phyloP scores from a whole-genome alignment of 352 stramenopile species.

The Globisporangium takayamanum region DNA sequence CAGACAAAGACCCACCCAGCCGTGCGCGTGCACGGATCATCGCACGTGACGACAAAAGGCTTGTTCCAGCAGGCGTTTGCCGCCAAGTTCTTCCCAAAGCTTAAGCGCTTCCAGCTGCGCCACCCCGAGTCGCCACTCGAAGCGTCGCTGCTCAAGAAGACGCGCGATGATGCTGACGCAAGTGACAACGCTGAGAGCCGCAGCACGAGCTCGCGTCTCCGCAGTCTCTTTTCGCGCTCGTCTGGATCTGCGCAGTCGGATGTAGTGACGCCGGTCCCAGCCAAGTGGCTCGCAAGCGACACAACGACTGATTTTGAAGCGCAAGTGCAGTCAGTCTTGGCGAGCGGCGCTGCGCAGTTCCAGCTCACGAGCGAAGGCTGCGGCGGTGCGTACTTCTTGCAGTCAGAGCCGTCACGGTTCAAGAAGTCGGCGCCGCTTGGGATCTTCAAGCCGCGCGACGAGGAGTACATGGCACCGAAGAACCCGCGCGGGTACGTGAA shows the following conservation, averaged over 20 bases:
- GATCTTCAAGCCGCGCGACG: constrained; percentile 98
- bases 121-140: constrained; percentile 2
- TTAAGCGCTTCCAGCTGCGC: constrained; percentile 9
- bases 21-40: background rate
- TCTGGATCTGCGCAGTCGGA: background rate
- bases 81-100: constrained; percentile 6
- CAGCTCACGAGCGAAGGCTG: constrained; percentile 74
- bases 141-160: background rate
- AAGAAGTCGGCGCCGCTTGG: constrained; percentile 35
- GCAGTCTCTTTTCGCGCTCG: constrained; percentile 2
- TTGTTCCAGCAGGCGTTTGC: constrained; percentile 13
- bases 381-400: constrained; percentile 64
- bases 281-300: constrained; percentile 43
- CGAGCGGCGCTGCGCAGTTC: constrained; percentile 31
- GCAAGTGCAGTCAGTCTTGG: constrained; percentile 29
- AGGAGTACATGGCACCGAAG: constrained; percentile 98
- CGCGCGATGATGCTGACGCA: background rate
- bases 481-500: constrained; percentile 95
- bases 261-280: background rate
- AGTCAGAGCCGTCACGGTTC: constrained; percentile 12
- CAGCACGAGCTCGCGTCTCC: constrained; percentile 5
- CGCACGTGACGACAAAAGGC: constrained; percentile 8
- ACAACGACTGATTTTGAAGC: constrained; percentile 34
- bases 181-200: background rate
- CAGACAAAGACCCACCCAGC: constrained; percentile 2